Base-by-base conservation (phyloP, 306 rosid genomes). In the Gastrolobium villosum region DNA sequence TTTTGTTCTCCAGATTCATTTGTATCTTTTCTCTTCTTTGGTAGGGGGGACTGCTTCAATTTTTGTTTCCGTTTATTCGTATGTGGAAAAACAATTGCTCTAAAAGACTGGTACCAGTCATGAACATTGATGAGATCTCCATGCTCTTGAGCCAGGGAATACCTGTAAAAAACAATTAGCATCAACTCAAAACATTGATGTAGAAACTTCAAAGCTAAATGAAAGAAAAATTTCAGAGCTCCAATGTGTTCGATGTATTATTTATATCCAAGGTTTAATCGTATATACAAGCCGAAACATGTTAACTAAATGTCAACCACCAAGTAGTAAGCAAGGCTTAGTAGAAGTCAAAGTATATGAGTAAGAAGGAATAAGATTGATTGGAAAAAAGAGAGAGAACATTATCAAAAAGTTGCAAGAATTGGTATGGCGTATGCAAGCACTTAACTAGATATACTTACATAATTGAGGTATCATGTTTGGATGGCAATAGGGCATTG, bases 121-220 rank as follows among this genome's bases (percentile, higher is more conserved):
- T 92, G 95, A 81, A 94, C 95, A 85, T 92, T 94, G 88, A 94
- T 91, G 57, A 94, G 94, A 94, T 94, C 99, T 30, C 97, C 97
- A 37, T 92, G 98, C 83, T 94, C 99, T 79, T 92, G 97, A 61
- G 97, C 91, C 79, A 94, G 77, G 53, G 80, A 83, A 77, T 89
- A 91, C 97, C 99, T 94, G 84, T 48, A 64, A 11, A 34, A 79
- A 49, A 44, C 32, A 32, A 55, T 32, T 48, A 81, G 68, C 62
- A 50, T 71, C 60, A 74, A 74, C 31, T 76, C 26, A 53, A 66
- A 40, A 41, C 56, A 14, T 74, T 66, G 34, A 56, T 20, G 59
- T 9, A 55, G n/a, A 75, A 71, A 35, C 60, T 44, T 64, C 41
- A 55, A 57, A 52, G 34, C 43, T 13, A 43, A 72, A 26, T 14